Percentiles rank a stretch among this genome's conserved stretches.
Conservation (phyloP, 352 stramenopile genomes). For the Globisporangium perplexum region DNA sequence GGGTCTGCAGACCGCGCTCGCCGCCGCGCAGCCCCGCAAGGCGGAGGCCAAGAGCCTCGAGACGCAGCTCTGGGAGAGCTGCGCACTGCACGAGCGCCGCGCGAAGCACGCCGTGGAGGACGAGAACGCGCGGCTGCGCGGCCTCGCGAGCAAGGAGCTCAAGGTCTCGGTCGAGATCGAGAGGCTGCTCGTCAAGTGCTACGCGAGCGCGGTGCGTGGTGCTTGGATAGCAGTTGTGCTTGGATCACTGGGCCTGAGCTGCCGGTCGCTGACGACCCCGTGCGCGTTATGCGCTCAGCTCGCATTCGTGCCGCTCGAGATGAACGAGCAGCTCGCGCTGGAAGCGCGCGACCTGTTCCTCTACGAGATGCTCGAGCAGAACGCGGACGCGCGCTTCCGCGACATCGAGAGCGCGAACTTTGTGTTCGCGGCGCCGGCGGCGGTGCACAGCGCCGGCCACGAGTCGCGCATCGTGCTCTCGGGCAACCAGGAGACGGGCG, state of each 20-base stretch:
- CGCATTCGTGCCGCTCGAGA: conserved; percentile 3
- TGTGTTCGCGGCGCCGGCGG: not conserved
- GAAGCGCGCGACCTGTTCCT: conserved; percentile 6
- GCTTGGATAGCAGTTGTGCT: not conserved
- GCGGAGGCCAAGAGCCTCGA: too few species aligned
- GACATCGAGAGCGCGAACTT: not conserved
- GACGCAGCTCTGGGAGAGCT: not conserved
- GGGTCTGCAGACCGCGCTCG: not conserved
- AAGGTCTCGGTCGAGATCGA: conserved; percentile 7
- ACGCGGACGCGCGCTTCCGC: not conserved
- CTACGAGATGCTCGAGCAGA: conserved; percentile 10
- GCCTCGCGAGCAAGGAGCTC: conserved; percentile 4
- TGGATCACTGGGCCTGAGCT: too few species aligned
- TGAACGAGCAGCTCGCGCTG: conserved; percentile 4
- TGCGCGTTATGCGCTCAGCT: not conserved
- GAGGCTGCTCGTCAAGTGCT: conserved; percentile 12
- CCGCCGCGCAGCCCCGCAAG: not conserved
- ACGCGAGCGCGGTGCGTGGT: conserved; percentile 5
- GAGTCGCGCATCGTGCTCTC: conserved; percentile 8
- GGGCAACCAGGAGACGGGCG: conserved; percentile 5
- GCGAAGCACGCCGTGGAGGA: not conserved
- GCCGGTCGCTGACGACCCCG: not conserved
- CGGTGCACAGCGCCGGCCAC: not conserved
- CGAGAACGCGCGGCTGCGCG: conserved; percentile 10
- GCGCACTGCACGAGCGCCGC: not conserved